Base-by-base conservation (phyloP, 306 rosid genomes). In the Hylodesmum podocarpum region DNA sequence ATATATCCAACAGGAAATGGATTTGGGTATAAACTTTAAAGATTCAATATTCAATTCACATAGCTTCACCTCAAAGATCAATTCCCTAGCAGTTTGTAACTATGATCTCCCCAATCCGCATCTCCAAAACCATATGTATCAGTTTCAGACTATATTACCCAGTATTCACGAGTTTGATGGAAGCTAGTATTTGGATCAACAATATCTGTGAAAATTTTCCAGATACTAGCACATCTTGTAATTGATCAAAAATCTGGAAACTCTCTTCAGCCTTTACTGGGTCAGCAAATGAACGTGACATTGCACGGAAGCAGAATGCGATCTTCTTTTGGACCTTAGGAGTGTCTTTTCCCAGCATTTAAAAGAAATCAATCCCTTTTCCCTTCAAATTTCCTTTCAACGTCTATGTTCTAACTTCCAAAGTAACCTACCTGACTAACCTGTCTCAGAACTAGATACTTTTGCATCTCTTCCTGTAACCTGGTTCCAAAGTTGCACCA, bases 381-480 rank as follows among this genome's bases (percentile, higher is more conserved):
- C 80, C 80, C 75, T 73, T 77, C 73, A 81, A 69, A 70, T 33
- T 75, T 71, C 62, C 33, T 63, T 51, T 49, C 47, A 74, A 84
- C 54, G 33, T 72, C 55, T 78, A 37, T 25, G 50, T 75, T 50
- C 71, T 72, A 73, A 68, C 55, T 59, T 70, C 9, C 72, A 72
- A 36, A 77, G 78, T 75, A 72, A 58, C 90, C 76, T 85, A 92
- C 99, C n/a, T 88, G 91, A 87, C 70, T 85, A 80, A 53, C 86
- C 88, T 90, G 97, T 86, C 94, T 88, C 75, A 95, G 86, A 44
- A 90, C 84, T 79, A 95, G 90, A 84, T 89, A 95, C 86, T 87
- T 90, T 85, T 90, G 97, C 94, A 91, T 91, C 94, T 95, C 99
- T 88, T 88, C 97, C 80, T 89, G 96, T 86, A 95, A 82, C 94